phyloP scores from a whole-genome alignment of 805 yeast species.

The Ogataea pignaliae region DNA sequence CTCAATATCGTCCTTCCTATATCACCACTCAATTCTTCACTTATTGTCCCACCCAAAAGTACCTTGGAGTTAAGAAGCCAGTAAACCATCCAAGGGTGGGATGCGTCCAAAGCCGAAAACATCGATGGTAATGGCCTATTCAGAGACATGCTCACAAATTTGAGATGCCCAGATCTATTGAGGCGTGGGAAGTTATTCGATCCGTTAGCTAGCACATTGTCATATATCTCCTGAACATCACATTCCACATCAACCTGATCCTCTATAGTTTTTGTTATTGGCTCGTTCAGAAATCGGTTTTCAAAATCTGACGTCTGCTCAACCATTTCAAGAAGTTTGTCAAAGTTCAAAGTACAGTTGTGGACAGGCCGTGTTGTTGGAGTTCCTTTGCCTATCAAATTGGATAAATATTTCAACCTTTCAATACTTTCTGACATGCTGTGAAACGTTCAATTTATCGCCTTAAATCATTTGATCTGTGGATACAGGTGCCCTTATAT shows the following conservation, averaged over 20 bases:
- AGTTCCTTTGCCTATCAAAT: not conserved
- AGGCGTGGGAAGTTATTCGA: conserved; percentile 27
- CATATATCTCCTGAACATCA: conserved; percentile 28
- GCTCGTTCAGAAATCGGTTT: conserved; percentile 14
- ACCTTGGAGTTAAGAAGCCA: conserved; percentile 67
- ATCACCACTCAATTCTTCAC: conserved; percentile 13
- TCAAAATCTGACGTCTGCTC: conserved; percentile 10
- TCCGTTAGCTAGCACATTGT: conserved; percentile 26
- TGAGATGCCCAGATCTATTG: conserved; percentile 34
- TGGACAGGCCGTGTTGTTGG: not conserved
- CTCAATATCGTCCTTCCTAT: conserved; percentile 27
- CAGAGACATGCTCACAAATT: conserved; percentile 40
- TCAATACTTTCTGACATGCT: conserved; percentile 4
- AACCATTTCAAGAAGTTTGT: conserved; percentile 22
- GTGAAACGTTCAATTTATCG: not conserved
- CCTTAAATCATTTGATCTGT: not conserved
- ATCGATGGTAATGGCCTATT: conserved; percentile 43
- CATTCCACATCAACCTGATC: conserved; percentile 38
- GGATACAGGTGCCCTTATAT: not conserved
- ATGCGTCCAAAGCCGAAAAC: conserved; percentile 68
- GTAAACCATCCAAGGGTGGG: conserved; percentile 87
- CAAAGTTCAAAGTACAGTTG: conserved; percentile 15
- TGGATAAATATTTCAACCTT: conserved; percentile 4
- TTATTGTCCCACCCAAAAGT: conserved; percentile 36
- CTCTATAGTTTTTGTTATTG: conserved; percentile 31